These are phyloP conservation scores for Fonsecaea erecta DNA, from an alignment of 2,329 filamentous ascomycete species.

Conservation along the genomic window DNA sequence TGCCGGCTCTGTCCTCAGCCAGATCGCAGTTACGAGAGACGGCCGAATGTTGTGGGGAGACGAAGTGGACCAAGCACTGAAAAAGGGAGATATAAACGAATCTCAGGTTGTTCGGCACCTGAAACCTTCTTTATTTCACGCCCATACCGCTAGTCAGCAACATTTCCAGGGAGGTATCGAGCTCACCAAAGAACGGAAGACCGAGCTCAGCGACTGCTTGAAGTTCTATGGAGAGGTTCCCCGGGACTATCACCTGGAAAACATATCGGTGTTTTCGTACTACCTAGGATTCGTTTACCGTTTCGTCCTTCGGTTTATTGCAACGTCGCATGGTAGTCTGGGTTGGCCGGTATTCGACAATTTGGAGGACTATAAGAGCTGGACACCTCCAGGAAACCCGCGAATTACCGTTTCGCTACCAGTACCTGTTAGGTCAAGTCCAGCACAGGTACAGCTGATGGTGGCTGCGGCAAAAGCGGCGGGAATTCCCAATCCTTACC, in stretches of 20 bases:
- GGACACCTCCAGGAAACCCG: background rate
- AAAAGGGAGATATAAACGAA: background rate
- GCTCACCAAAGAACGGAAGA: background rate
- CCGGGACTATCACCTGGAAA: background rate
- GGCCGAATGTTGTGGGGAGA: background rate
- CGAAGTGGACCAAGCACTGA: background rate
- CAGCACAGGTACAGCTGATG: background rate
- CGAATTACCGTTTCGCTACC: slow-evolving; percentile 11
- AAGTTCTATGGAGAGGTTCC: background rate
- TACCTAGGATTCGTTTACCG: slow-evolving; percentile 1
- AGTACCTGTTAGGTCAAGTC: slow-evolving; percentile 5
- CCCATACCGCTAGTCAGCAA: background rate
- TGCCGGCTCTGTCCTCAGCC: background rate
- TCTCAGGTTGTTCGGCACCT: slow-evolving; percentile 2
- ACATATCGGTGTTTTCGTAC: slow-evolving; percentile 2
- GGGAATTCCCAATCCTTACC: slow-evolving; percentile 18
- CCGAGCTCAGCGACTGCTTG: background rate
- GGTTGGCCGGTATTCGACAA: background rate
- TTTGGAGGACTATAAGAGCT: background rate
- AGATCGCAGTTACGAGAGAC: background rate
- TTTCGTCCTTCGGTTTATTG: slow-evolving; percentile 6
- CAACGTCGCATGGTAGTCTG: background rate
- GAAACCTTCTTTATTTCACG: slow-evolving; percentile 10
- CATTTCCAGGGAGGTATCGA: background rate
- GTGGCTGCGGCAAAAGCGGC: slow-evolving; percentile 9